phyloP scores from a whole-genome alignment of 2,329 filamentous ascomycete genomes.

The Calonectria honghensis region DNA sequence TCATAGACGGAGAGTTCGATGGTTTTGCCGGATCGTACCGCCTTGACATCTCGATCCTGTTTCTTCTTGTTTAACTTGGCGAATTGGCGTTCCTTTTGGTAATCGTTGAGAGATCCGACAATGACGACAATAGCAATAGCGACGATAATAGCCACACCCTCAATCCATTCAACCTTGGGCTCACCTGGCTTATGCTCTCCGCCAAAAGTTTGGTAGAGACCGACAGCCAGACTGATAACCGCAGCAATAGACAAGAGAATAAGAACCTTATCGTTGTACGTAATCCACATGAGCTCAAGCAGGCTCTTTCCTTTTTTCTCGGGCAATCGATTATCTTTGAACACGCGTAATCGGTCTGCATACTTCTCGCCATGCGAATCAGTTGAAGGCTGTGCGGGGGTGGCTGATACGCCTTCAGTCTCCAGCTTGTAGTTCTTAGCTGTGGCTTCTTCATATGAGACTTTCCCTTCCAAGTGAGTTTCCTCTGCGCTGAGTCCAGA shows the following conservation, averaged over 20 bases:
- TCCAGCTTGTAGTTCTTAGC: constrained; percentile 59
- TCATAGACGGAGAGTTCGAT: constrained; percentile 82
- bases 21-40: constrained; percentile 81
- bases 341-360: constrained; percentile 81
- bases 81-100: constrained; percentile 87
- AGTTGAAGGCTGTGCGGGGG: constrained; percentile 24
- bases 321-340: constrained; percentile 82
- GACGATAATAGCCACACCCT: constrained; percentile 88
- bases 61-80: constrained; percentile 87
- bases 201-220: constrained; percentile 85
- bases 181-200: constrained; percentile 69
- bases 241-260: constrained; percentile 83
- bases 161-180: constrained; percentile 83
- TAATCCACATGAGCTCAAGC: constrained; percentile 85
- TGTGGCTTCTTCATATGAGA: constrained; percentile 84
- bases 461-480: constrained; percentile 75
- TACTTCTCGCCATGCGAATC: constrained; percentile 62
- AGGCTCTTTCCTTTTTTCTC: constrained; percentile 85
- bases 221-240: constrained; percentile 82
- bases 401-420: constrained; percentile 55
- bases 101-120: constrained; percentile 86
- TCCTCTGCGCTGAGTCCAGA: constrained; percentile 88
- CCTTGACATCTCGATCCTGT: constrained; percentile 83
- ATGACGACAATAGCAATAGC: constrained; percentile 86
- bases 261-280: constrained; percentile 88